These are phyloP conservation scores for Aspergillus fumigatiaffinis DNA, from an alignment of 2,329 filamentous ascomycete species.

Conservation along the genomic window DNA sequence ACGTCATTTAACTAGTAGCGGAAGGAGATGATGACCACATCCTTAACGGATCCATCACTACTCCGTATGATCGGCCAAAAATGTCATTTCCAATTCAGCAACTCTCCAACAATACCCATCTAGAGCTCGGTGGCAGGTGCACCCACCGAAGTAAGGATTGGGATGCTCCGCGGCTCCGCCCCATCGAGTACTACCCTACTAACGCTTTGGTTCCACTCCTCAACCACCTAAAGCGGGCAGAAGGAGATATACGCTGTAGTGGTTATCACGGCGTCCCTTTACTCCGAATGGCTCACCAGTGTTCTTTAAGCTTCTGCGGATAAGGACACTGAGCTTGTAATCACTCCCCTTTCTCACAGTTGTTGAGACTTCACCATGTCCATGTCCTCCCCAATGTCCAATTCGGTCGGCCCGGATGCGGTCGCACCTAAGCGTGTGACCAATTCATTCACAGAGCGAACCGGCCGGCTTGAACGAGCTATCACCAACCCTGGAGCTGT, in stretches of 20 bases:
- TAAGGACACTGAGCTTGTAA: constrained; percentile 5
- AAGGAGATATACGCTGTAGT: constrained; percentile 46
- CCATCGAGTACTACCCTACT: not conserved
- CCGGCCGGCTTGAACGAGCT: constrained; percentile 38
- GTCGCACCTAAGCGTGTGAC: constrained; percentile 16
- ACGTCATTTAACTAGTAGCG: not conserved
- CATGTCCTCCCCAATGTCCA: constrained; percentile 32
- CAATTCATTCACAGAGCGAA: constrained; percentile 22
- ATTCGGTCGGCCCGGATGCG: constrained; percentile 9
- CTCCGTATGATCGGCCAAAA: not conserved
- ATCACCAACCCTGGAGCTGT: constrained; percentile 65
- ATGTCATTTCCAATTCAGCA: not conserved
- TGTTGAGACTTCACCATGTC: constrained; percentile 25
- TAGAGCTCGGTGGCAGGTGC: not conserved
- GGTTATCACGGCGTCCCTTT: constrained; percentile 36
- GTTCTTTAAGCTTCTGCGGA: not conserved
- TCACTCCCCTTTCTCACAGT: constrained; percentile 7
- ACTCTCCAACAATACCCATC: not conserved
- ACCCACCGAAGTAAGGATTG: not conserved
- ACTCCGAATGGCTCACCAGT: constrained; percentile 13
- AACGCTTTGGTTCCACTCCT: constrained; percentile 3
- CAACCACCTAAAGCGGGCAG: constrained; percentile 29
- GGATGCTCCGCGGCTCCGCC: not conserved
- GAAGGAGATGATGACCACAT: not conserved
- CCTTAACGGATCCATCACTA: not conserved